Evolutionary conservation across 116 monocot genomes (phyloP), one percentile per base, ranked within the genome.

Genomic region (Posidonia oceanica): DNA sequence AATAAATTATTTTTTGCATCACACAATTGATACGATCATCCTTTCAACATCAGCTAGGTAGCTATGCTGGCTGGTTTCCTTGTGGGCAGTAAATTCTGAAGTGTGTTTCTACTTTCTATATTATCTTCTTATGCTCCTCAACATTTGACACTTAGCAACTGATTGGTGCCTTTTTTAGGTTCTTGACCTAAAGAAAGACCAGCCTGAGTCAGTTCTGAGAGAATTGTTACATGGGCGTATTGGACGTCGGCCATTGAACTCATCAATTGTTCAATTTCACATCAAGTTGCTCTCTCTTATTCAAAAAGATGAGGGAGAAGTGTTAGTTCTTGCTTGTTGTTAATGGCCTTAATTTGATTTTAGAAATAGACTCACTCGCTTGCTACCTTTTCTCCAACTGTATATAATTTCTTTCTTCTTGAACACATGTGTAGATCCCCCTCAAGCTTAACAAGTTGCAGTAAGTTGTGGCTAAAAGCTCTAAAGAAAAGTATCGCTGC

Each of bases 241-340:
- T 29, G 72, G 14, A 14, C 75, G 72, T 48, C 68, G 71, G 16
- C 71, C 69, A 59, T 23, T 65, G 6, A 52, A 54, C 61, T 80
- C 88, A 7, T 44, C 64, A 36, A 57, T 69, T 14, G 75, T 85
- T 20, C 78, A 84, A 38, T 84, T 93, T 20, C 80, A 89, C 39
- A 77, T 83, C 18, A 89, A 77, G 59, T 75, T 93, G 69, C 63
- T 89, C 5, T 83, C 84, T 21, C 21, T 78, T 16, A 77, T 91
- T 4, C 57, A 72, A 73, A 79, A 85, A 55, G 78, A 82, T 60
- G 83, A 29, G 29, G 29, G 78, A 61, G 69, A 83, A 53, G 59
- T 65, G 85, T 85, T 78, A 20, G 70, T 54, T 54, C 54, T 15
- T 15, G 15, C 15, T 54, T 54, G 54, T 54, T 54, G 10, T 54